Conservation (phyloP, 2,329 filamentous ascomycete genomes). For the Colletotrichum tamarilloi region DNA sequence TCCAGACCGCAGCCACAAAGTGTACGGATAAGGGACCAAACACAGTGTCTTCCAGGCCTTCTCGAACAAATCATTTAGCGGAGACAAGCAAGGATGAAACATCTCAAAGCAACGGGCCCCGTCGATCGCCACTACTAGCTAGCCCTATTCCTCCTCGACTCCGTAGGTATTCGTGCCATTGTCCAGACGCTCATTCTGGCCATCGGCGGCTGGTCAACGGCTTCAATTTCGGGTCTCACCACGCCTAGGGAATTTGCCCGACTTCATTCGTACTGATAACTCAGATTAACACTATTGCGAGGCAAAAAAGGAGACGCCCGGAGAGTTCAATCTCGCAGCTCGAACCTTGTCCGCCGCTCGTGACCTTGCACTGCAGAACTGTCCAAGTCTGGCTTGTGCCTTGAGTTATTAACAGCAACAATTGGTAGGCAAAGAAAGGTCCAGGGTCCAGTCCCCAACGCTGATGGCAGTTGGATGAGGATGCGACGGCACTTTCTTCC, state of each 20-base stretch:
- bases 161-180: neutral
- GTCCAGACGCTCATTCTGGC: neutral
- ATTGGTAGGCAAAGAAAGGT: neutral
- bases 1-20: neutral
- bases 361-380: constrained; percentile 3
- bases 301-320: neutral
- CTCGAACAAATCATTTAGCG: constrained; percentile 30
- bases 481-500: constrained; percentile 3
- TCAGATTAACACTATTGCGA: neutral
- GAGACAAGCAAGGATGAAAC: constrained; percentile 22
- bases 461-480: neutral
- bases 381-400: neutral
- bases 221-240: neutral
- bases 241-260: neutral
- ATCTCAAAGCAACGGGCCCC: constrained; percentile 3
- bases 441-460: neutral
- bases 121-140: constrained; percentile 18
- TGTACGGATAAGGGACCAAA: neutral
- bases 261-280: neutral
- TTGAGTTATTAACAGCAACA: neutral
- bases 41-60: constrained; percentile 15
- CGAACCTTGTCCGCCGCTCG: constrained; percentile 12
- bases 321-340: constrained; percentile 26
- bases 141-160: constrained; percentile 16
- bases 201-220: neutral